These are phyloP conservation scores for Porcisia hertigi DNA, from an alignment of 208 protist genomes.

Conservation along the genomic window DNA sequence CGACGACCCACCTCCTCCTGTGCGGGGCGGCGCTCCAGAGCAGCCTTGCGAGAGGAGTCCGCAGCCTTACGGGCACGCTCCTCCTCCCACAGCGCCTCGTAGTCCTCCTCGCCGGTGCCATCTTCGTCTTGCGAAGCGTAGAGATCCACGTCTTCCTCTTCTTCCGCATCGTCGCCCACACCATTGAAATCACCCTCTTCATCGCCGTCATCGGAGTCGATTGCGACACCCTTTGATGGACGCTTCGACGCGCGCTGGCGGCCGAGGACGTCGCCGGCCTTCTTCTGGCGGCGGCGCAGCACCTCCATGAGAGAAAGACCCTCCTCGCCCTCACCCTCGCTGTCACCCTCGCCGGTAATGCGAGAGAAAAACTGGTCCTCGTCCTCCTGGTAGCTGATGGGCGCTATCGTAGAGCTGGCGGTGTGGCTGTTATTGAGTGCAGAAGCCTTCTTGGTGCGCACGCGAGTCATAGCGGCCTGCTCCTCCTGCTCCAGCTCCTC, in stretches of 20 bases:
- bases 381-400: conserved; percentile 85
- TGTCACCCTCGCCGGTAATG: conserved; percentile 38
- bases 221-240: conserved; percentile 7
- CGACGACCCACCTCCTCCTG: conserved; percentile 75
- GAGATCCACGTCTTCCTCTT: conserved; percentile 34
- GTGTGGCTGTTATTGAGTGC: conserved; percentile 47
- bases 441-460: conserved; percentile 76
- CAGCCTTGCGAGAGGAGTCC: conserved; percentile 25
- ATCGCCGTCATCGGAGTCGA: conserved; percentile 21
- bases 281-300: conserved; percentile 61
- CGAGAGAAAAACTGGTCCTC: conserved; percentile 92
- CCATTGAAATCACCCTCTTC: background rate
- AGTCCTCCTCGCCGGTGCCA: conserved; percentile 47
- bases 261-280: conserved; percentile 30
- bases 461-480: conserved; percentile 78
- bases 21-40: conserved; percentile 18
- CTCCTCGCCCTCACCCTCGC: conserved; percentile 39
- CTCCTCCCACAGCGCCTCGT: conserved; percentile 71
- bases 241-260: conserved; percentile 27
- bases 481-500: conserved; percentile 87
- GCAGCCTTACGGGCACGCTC: conserved; percentile 52
- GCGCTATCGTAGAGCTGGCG: conserved; percentile 44
- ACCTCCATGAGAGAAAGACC: conserved; percentile 84
- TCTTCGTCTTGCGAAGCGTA: conserved; percentile 20
- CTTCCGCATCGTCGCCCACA: conserved; percentile 21